Base-by-base conservation (phyloP, 2,329 filamentous ascomycete species). In the Alternaria atra region DNA sequence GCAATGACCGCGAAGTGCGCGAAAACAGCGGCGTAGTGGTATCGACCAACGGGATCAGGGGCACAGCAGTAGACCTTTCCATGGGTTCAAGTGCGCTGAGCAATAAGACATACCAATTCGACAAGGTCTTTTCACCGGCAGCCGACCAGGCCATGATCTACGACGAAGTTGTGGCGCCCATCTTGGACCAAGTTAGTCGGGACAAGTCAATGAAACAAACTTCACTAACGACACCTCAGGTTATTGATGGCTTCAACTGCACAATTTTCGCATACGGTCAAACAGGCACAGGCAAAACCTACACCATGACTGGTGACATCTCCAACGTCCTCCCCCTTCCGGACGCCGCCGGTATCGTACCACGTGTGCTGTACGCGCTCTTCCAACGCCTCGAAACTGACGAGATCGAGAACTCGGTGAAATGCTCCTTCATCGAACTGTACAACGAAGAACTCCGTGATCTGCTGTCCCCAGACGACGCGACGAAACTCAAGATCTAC, bases 271-370 rank as follows among this genome's bases (percentile, higher is more conserved):
- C 95, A 34, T 99, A 99, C 77, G 95, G 95, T 27, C 95, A 99
- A 79, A 99, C 95, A 0, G 95, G 95, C 44, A 99, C 95, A 0
- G 95, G 95, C 71, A 99, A 99, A 80, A 99, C 95, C 13, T 99
- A 99, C 80, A 99, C 95, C 25, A 99, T 99, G 95, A 97, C 94
- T 0, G 95, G 95, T 56, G 94, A 99, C 78, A 97, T 99, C 88
- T 92, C 87, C 13, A 92, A 97, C 70, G 92, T 93, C 37, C 93
- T 94, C 2, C 89, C 97, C 61, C 84, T 97, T 13, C 94, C 94
- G 1, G 95, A 98, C 75, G 90, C 89, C 39, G 95, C 96, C 29
- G 95, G 95, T 71, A 98, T 99, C 70, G 95, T 99, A 64, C 96
- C 96, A 25, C 90, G 96, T 50, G 93, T 94, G 0, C 83, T 99